A percentile compares a stretch with the other conserved stretches of the same genome.
phyloP scores from a whole-genome alignment of 1,139 yeast genomes.

The Debaryomycetaceae sp. region DNA sequence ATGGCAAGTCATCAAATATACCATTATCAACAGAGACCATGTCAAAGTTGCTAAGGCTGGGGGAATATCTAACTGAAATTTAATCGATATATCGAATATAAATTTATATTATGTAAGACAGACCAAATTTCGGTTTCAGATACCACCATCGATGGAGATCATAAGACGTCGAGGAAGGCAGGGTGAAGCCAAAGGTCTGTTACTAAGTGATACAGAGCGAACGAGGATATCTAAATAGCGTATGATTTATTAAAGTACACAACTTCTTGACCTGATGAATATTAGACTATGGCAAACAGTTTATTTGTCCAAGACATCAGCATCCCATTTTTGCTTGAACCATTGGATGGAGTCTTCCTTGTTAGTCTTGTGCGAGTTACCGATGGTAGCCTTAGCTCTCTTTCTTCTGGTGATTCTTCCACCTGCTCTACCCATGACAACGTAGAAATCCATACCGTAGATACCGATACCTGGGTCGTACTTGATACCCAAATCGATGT shows the following conservation, averaged over 20 bases:
- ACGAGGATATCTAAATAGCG: slow-evolving; percentile 2
- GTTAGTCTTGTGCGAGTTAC: slow-evolving; percentile 88
- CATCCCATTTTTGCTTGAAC: slow-evolving; percentile 99
- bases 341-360: slow-evolving; percentile 95
- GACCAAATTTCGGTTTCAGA: too few relatives aligned
- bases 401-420: slow-evolving; percentile 98
- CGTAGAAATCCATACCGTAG: slow-evolving; percentile 99
- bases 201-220: background rate
- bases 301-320: slow-evolving; percentile 89
- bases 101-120: too few relatives aligned
- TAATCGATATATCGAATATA: too few relatives aligned
- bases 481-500: slow-evolving; percentile 99
- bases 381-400: slow-evolving; percentile 87
- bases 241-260: slow-evolving; percentile 7
- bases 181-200: too few relatives aligned
- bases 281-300: slow-evolving; percentile 2
- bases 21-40: slow-evolving; percentile 29
- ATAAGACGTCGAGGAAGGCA: too few relatives aligned
- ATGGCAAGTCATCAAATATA: slow-evolving; percentile 32
- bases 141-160: too few relatives aligned
- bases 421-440: slow-evolving; percentile 99
- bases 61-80: too few relatives aligned
- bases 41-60: background rate
- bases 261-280: slow-evolving; percentile 6
- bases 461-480: slow-evolving; percentile 99